Percentiles rank a stretch among this genome's conserved stretches.
These are phyloP conservation scores for Solanum hybrid DNA, from an alignment of 305 asterid species.

Conservation along the genomic window DNA sequence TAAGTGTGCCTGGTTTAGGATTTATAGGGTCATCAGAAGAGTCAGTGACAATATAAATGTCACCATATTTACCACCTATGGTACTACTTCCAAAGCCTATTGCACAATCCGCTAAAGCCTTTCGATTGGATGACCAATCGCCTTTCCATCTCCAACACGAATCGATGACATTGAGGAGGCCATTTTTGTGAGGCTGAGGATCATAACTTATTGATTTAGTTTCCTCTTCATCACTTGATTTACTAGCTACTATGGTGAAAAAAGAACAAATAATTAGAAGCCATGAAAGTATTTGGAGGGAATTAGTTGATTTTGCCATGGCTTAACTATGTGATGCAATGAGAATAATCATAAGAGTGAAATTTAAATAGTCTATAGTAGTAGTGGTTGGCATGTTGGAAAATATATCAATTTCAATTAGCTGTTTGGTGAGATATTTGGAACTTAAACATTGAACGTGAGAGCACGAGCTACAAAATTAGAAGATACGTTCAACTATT, in stretches of 20 bases:
- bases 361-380: conserved; percentile 5
- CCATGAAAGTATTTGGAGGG: conserved; percentile 24
- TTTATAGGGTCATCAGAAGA: conserved; percentile 36
- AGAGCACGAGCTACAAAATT: background rate
- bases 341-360: background rate
- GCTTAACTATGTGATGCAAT: background rate
- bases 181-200: conserved; percentile 9
- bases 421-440: conserved; percentile 22
- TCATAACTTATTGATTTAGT: conserved; percentile 12
- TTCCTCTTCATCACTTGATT: background rate
- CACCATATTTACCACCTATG: conserved; percentile 38
- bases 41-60: conserved; percentile 32
- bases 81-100: conserved; percentile 44
- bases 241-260: conserved; percentile 9
- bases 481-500: background rate
- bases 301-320: conserved; percentile 24
- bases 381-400: conserved; percentile 31
- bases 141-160: conserved; percentile 47
- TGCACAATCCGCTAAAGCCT: conserved; percentile 35
- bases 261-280: conserved; percentile 17
- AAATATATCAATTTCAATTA: background rate
- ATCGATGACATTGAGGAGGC: conserved; percentile 33
- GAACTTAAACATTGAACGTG: conserved; percentile 27
- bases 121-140: conserved; percentile 32
- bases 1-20: conserved; percentile 42